Base-by-base conservation (phyloP, 768 basidiomycete genomes). In the Lactarius vividus region DNA sequence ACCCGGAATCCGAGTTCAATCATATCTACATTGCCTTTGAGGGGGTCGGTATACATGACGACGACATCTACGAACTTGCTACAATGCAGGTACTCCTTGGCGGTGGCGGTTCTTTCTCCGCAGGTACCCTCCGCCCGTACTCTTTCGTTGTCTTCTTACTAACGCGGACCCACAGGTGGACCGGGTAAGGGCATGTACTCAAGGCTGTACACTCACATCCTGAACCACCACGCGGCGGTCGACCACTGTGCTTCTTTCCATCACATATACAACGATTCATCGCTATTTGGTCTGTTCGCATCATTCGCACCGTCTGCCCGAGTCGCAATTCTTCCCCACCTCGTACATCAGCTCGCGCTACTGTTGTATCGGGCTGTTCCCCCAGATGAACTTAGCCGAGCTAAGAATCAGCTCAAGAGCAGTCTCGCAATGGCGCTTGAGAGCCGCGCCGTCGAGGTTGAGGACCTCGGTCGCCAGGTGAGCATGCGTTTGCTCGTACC, bases 161-260 rank as follows among this genome's bases (percentile, higher is more conserved):
- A 54, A 61, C 46, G 62, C 39, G 59, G 60, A 58, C 62, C 61
- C 70, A 60, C 71, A 84, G 94, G 96, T 69, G 96, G 96, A 4
- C 96, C 96, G 2, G 96, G 96, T 18, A 98, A 98, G 80, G 96
- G 96, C 72, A 98, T 98, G 96, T 98, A 97, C 82, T 94, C 95
- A 39, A 89, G 96, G 29, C 79, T 98, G 33, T 98, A 98, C 80
- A 96, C 94, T 11, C 88, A 94, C 74, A 94, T 98, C 72, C 87
- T 98, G 64, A 98, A 98, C 75, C 90, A 92, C 73, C 92, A 94
- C 79, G 85, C 94, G 59, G 88, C 92, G 73, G 85, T 98, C 72
- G 96, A 98, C 76, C 93, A 95, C 76, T 98, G 96, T 75, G 89
- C 92, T 10, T 89, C 93, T 23, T 98, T 97, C 88, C 95, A 98